Percentiles rank a stretch among this genome's conserved stretches.
Evolutionary conservation across 331 rosid genomes (phyloP).

Genomic region (Dryas integrifolia): DNA sequence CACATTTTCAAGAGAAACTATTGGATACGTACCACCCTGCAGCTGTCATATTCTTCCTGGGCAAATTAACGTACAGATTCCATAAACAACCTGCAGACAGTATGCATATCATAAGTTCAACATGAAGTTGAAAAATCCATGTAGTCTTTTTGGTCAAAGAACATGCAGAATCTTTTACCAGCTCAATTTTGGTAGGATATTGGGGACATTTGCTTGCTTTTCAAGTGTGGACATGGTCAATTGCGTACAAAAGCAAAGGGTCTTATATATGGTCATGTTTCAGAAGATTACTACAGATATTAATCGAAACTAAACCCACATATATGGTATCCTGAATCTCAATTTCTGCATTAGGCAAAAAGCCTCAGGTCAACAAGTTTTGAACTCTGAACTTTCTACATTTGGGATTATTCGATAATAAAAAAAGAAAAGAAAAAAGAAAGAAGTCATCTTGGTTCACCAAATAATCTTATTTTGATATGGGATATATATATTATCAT

Average conservation of each 20-base stretch:
- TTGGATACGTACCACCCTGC: neutral
- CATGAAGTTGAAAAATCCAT: neutral
- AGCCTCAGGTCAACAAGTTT: too few species aligned
- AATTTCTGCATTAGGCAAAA: too few species aligned
- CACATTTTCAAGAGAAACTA: neutral
- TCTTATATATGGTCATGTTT: neutral
- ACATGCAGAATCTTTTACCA: conserved; percentile 18
- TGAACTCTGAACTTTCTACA: too few species aligned
- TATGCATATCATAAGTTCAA: too few species aligned
- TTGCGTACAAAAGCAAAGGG: neutral
- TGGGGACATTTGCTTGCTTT: conserved; percentile 16
- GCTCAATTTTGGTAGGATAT: conserved; percentile 19
- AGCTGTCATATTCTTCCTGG: conserved; percentile 8
- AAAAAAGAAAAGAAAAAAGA: too few species aligned
- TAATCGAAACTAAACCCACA: too few species aligned
- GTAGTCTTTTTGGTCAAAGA: conserved; percentile 4
- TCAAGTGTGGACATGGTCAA: neutral
- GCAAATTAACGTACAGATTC: neutral
- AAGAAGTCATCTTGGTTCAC: too few species aligned
- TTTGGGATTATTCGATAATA: too few species aligned
- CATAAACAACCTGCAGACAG: conserved; percentile 20
- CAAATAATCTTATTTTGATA: too few species aligned
- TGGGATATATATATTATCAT: too few species aligned
- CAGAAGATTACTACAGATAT: too few species aligned
- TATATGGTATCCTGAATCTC: too few species aligned